Conservation (phyloP, 192 early-diverging fungal genomes). For the Geosiphon pyriformis region DNA sequence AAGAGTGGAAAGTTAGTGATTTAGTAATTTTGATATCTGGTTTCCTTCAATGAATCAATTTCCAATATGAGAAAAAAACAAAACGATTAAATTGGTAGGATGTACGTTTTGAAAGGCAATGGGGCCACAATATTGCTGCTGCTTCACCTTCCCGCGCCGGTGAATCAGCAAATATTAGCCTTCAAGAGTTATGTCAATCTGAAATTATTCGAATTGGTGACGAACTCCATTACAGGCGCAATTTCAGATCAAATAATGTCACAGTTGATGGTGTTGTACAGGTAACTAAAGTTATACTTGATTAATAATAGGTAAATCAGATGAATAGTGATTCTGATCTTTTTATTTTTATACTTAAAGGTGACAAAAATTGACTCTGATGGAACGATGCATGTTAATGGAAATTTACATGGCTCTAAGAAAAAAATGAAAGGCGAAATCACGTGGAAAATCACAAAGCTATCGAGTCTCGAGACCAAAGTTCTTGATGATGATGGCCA, state of each 20-base stretch:
- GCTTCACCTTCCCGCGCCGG: neutral
- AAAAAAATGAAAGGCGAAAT: neutral
- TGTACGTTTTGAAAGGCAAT: neutral
- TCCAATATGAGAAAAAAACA: no score
- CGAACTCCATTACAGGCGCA: neutral
- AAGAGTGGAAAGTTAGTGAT: neutral
- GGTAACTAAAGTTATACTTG: no score
- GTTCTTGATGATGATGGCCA: slow-evolving; percentile 37
- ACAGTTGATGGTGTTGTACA: neutral
- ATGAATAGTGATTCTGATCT: no score
- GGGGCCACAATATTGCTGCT: neutral
- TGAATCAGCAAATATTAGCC: neutral
- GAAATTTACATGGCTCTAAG: neutral
- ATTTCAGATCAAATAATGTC: neutral
- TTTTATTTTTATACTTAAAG: neutral
- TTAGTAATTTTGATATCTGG: no score
- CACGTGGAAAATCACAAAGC: slow-evolving; percentile 10
- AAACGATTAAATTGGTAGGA: no score
- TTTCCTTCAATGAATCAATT: no score
- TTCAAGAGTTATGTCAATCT: neutral
- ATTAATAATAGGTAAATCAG: no score
- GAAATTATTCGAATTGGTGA: neutral
- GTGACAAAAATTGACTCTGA: neutral
- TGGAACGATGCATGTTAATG: neutral
- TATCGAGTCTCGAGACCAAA: slow-evolving; percentile 37